Base-by-base conservation (phyloP, 148 eudicot species). In the Agrostemma githago region DNA sequence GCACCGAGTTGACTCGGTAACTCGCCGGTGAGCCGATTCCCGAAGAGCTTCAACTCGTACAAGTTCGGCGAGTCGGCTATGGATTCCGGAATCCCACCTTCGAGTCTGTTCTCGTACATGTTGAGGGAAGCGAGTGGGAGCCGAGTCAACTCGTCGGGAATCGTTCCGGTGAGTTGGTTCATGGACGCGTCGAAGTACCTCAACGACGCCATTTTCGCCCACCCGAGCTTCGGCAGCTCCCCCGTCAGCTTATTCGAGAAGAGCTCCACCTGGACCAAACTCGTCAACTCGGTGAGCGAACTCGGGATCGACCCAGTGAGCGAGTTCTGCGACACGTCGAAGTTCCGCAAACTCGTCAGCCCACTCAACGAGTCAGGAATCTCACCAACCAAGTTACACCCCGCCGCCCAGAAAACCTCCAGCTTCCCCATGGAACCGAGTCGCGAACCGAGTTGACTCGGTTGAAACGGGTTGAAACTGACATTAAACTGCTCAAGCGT, bases 1-100 rank as follows among this genome's bases (percentile, higher is more conserved):
- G 82, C 80, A 2, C 97, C 98, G 62, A 95, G 85, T 68, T 83
- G 79, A 37, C 65, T 39, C 4, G 97, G 96, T 19, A 95, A 79
- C 54, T 69, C 75, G 2, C 99, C 99, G 11, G 66, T 74, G 4
- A 95, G 67, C 3, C 78, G 74, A 71, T 95, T 95, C 7, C 70
- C 48, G 61, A 88, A 95, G 26, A 95, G 56, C 78, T 89, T 88
- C 5, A 95, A 9, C 70, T 95, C 97, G 51, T 81, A 81, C 15
- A 95, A 74, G 74, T 95, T 88, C 0, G 88, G 82, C 0, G 96
- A 95, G 3, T 86, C 67, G 0, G 92, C 85, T 7, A 95, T 76
- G 46, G 66, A 77, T 1, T 64, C 81, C 0, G 97, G 96, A 19
- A 95, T 66, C 11, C 41, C 70, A 0, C 99, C 99, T 20, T 72